Evolutionary conservation across 116 monocot species (phyloP).

Genomic region (Dioscorea cayenensis): DNA sequence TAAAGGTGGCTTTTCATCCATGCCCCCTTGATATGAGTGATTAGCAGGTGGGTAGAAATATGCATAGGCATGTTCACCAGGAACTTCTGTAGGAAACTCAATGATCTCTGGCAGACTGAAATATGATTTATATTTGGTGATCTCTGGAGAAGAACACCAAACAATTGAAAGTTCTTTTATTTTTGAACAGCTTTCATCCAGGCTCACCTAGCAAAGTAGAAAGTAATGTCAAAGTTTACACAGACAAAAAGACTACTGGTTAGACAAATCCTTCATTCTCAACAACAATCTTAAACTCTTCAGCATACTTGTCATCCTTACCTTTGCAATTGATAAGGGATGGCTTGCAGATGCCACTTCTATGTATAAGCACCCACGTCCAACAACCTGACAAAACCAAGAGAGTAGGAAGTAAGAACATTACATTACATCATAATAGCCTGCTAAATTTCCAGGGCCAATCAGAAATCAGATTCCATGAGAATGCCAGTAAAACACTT

Average conservation of each 20-base stretch:
- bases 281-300: not conserved
- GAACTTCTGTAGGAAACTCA: constrained; percentile 63
- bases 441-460: not conserved
- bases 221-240: not conserved
- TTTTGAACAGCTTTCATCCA: constrained; percentile 42
- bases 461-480: not conserved
- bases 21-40: constrained; percentile 40
- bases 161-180: constrained; percentile 37
- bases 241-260: not conserved
- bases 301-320: constrained; percentile 9
- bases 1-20: constrained; percentile 84
- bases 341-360: constrained; percentile 75
- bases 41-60: constrained; percentile 86
- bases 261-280: not conserved
- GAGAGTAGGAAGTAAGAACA: not conserved
- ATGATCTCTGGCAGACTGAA: constrained; percentile 77
- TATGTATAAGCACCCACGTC: constrained; percentile 43
- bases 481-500: not conserved
- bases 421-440: too few species aligned
- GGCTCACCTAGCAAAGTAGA: constrained; percentile 33
- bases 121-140: constrained; percentile 41
- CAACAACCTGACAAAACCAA: constrained; percentile 33
- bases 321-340: constrained; percentile 80
- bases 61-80: constrained; percentile 82
- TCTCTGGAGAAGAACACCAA: constrained; percentile 68